A percentile compares a stretch with the other conserved stretches of the same genome.
Evolutionary conservation across 805 yeast genomes (phyloP).

Genomic region (Schwanniomyces yamadae): DNA sequence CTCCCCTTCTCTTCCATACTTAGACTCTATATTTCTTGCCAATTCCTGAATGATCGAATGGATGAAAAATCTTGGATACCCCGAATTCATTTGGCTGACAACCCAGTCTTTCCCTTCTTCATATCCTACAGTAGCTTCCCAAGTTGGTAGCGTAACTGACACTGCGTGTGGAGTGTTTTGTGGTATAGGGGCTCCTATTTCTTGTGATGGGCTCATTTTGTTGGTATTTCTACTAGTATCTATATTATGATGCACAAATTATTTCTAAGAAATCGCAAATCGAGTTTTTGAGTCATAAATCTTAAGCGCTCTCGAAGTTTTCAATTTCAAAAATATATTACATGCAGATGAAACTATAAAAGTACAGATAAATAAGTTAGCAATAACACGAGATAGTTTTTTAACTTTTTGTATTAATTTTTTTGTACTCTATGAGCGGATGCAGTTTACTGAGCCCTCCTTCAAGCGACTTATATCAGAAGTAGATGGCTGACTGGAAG

Average conservation of each 20-base stretch:
- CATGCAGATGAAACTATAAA: constrained; percentile 1
- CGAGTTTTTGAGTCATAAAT: not conserved
- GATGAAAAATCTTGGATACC: constrained; percentile 85
- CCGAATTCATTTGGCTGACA: constrained; percentile 71
- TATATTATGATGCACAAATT: no score
- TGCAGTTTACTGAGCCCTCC: constrained; percentile 76
- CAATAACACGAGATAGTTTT: no score
- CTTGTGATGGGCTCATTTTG: constrained; percentile 31
- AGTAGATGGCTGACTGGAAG: constrained; percentile 27
- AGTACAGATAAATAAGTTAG: no score
- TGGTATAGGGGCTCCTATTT: constrained; percentile 84
- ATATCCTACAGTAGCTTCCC: constrained; percentile 91
- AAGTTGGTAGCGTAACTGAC: constrained; percentile 90
- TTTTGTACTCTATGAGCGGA: constrained; percentile 46
- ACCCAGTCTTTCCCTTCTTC: constrained; percentile 89
- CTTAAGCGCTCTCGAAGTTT: not conserved
- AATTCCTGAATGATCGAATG: constrained; percentile 62
- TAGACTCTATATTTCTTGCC: constrained; percentile 52
- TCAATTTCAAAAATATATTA: not conserved
- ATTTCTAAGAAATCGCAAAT: no score
- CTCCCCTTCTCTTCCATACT: constrained; percentile 82
- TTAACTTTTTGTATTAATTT: not conserved
- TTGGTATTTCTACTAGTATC: no score
- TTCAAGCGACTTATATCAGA: constrained; percentile 46
- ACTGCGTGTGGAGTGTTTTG: constrained; percentile 90